Base-by-base conservation (phyloP, 352 stramenopile genomes). In the Globisporangium barbulae region DNA sequence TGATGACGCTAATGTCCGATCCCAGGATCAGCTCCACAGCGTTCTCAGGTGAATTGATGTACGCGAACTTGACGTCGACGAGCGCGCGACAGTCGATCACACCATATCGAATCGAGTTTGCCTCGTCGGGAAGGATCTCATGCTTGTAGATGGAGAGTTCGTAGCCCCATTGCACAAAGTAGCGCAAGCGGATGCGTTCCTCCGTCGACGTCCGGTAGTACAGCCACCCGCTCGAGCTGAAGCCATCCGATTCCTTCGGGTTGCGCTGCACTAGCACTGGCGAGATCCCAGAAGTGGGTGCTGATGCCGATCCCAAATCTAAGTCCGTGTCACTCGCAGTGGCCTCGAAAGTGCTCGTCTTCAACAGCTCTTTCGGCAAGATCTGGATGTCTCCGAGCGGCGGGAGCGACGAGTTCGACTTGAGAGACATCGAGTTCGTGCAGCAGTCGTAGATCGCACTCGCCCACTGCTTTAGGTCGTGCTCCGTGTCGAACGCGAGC, bases 81-180 rank as follows among this genome's bases (percentile, higher is more conserved):
- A 96, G 70, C 30, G 85, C 85, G 7, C 87, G 85, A 21, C 85
- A 93, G 65, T 96, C 87, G 28, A 96, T 91, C 4, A 96, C 87
- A 58, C 87, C 87, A 60, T 96, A 94, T 0, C 87, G 87, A 68
- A 96, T 96, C 3, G 87, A 79, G 19, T 69, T 81, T 5, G 77
- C 74, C 61, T 96, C 88, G 45, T 96, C 84, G 25, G 81, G 74
- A 10, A 91, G 63, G 5, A 96, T 72, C 59, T 94, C 85, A 70
- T 96, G 88, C 73, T 96, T 96, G 73, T 93, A 96, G 65, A 96
- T 96, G 7, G 88, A 93, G 10, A 96, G 70, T 53, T 96, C 88
- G 63, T 90, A 92, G 9, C 88, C 88, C 83, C 83, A 93, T 56
- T 93, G 85, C 39, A 96, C 86, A 55, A 96, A 96, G 66, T 93